Base-by-base conservation (phyloP, 306 rosid species). In the Begonia peltatifolia region DNA sequence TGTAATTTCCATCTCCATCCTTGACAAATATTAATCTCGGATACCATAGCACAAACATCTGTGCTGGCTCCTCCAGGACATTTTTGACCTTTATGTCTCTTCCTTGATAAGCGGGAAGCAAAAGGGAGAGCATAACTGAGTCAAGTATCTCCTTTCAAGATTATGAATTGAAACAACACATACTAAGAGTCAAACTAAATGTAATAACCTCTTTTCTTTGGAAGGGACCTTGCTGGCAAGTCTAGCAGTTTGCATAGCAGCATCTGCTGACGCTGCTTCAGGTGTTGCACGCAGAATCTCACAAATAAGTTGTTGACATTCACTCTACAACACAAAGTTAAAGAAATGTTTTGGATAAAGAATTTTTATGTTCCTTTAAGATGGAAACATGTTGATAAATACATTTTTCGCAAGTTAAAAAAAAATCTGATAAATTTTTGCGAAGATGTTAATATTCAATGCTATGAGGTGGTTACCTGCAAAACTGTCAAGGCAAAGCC, bases 261-360 rank as follows among this genome's bases (percentile, higher is more conserved):
- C 96, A 77, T 92, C 96, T 9, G 96, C 96, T 48, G 96, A 83
- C 55, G 99, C 94, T 62, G 96, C 99, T 77, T 92, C 99, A 42
- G 96, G 99, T 66, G 99, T 92, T 62, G 99, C 93, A 59, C 99
- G 96, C 66, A 92, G 75, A 68, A 92, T 79, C 75, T 92, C 99
- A 70, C 99, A 92, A 70, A 92, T 75, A 60, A 92, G 89, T 77
- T 92, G 99, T 73, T 92, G 99, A 78, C 99, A 92, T 74, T 87
- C 99, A 70, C 99, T 92, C 99, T 92, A 52, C 14, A 43, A 59
- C 60, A 63, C 43, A 71, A 10, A 41, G 50, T 47, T 57, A 49
- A 64, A 66, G 14, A 2, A 44, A 44, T 30, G 38, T 30, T 30
- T 30, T 30, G 38, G 38, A 1, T 30, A 30, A 30, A 30, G 38